Base-by-base conservation (phyloP, 306 rosid genomes). In the Trifolium fragiferum region DNA sequence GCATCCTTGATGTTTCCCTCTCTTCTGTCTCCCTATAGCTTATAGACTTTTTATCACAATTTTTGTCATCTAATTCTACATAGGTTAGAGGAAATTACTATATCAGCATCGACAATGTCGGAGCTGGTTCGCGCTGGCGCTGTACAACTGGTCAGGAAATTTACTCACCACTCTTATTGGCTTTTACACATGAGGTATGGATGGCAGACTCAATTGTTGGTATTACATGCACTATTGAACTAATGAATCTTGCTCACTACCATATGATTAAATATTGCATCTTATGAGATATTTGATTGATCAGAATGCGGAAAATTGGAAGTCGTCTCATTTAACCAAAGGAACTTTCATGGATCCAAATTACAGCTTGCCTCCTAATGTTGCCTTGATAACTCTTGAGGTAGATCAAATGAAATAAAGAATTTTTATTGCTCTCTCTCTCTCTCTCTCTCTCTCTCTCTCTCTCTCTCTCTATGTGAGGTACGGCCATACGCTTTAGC, bases 321-420 rank as follows among this genome's bases (percentile, higher is more conserved):
- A 69, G 74, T 77, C 92, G 27, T 83, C 91, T 64, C 88, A 89
- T 84, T 32, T 77, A 79, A 87, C 89, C 27, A 68, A 59, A 74
- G 85, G 90, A 75, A 82, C 96, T 15, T 14, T 79, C 76, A 69
- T 82, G 47, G 91, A 85, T 66, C 84, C 89, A 69, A 72, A 61
- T 80, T 89, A 89, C 79, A 91, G 78, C 82, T 84, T 93, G 73
- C 98, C 98, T 76, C 83, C 55, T 70, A 93, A 88, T 87, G 91
- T 93, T 72, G 97, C 97, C 59, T 23, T 93, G 75, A 80, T 93
- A 70, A 91, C 97, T 64, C 98, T 93, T 68, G 89, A 93, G 97
- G 98, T 93, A 76, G 54, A 57, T 49, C 40, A 61, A 55, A 40
- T 47, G 55, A 27, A 4, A 25, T 33, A 49, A n/a, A 55, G 1